Percentiles rank a stretch among this genome's conserved stretches.
Conservation (phyloP, 345 rosid species). For the Murraya paniculata region DNA sequence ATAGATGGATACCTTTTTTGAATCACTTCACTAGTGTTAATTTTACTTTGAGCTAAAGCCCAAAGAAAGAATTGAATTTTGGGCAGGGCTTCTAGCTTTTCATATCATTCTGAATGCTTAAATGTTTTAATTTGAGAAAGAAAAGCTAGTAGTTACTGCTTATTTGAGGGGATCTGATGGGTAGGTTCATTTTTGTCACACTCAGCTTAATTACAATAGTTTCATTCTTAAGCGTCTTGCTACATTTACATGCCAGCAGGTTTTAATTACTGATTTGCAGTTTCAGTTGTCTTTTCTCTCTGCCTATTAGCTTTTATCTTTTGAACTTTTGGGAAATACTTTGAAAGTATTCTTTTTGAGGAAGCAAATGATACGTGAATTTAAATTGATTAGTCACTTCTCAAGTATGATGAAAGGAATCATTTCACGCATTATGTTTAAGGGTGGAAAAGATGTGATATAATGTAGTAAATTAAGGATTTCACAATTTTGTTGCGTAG, state of each 20-base stretch:
- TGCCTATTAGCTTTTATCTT: not conserved
- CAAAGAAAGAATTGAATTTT: no score
- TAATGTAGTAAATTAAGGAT: not conserved
- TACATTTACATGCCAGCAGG: no score
- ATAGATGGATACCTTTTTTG: no score
- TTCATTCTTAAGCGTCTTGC: not conserved
- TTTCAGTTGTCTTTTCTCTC: not conserved
- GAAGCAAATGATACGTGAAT: not conserved
- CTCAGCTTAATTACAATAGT: not conserved
- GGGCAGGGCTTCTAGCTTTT: no score
- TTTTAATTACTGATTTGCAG: not conserved
- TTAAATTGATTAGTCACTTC: not conserved
- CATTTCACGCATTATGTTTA: not conserved
- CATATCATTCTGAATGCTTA: no score
- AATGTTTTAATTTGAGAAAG: not conserved
- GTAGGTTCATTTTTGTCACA: not conserved
- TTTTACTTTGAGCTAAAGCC: no score
- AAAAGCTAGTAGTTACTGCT: slow-evolving; percentile 1
- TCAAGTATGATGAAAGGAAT: not conserved
- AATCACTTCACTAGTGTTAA: no score
- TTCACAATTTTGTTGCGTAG: not conserved
- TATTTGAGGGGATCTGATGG: not conserved
- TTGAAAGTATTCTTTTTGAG: not conserved
- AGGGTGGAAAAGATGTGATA: not conserved
- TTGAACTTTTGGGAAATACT: not conserved